Conservation (phyloP, 495 filamentous ascomycete species). For the Aspergillus heteromorphus region DNA sequence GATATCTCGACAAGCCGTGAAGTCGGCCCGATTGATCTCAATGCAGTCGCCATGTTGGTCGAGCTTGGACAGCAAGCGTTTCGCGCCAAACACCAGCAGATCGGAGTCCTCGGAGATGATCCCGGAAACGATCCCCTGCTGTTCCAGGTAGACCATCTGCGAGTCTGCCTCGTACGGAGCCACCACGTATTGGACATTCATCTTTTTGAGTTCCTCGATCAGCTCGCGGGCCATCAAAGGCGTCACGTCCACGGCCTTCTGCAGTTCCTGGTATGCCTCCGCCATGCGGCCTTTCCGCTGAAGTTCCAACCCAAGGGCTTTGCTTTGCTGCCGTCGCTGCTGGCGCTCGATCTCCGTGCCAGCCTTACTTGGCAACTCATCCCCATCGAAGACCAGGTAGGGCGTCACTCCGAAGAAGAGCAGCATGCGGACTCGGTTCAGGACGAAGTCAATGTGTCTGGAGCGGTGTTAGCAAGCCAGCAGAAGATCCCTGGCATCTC, state of each 20-base stretch:
- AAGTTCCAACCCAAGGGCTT: constrained; percentile 68
- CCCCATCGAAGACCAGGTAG: constrained; percentile 94
- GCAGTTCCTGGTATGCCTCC: constrained; percentile 80
- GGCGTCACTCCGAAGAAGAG: constrained; percentile 87
- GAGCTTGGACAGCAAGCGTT: constrained; percentile 85
- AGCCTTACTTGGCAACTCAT: constrained; percentile 92
- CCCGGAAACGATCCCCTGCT: constrained; percentile 71
- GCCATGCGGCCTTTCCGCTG: constrained; percentile 70
- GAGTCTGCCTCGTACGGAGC: constrained; percentile 98
- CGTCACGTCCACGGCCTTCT: constrained; percentile 95
- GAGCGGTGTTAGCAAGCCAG: constrained; percentile 1
- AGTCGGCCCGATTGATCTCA: constrained; percentile 82
- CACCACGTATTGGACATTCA: constrained; percentile 80
- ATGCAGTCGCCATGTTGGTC: constrained; percentile 90
- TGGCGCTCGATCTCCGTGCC: constrained; percentile 73
- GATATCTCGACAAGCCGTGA: constrained; percentile 81
- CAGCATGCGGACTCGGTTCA: constrained; percentile 89
- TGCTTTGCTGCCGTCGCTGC: constrained; percentile 66
- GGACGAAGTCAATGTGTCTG: constrained; percentile 87
- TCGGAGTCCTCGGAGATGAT: constrained; percentile 98
- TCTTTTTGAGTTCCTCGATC: constrained; percentile 83
- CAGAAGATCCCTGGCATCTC: neutral
- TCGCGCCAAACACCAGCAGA: constrained; percentile 89
- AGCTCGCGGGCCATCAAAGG: constrained; percentile 89
- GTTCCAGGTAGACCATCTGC: constrained; percentile 90